Evolutionary conservation across 116 monocot genomes (phyloP).

Genomic region (Dioscorea cayenensis): DNA sequence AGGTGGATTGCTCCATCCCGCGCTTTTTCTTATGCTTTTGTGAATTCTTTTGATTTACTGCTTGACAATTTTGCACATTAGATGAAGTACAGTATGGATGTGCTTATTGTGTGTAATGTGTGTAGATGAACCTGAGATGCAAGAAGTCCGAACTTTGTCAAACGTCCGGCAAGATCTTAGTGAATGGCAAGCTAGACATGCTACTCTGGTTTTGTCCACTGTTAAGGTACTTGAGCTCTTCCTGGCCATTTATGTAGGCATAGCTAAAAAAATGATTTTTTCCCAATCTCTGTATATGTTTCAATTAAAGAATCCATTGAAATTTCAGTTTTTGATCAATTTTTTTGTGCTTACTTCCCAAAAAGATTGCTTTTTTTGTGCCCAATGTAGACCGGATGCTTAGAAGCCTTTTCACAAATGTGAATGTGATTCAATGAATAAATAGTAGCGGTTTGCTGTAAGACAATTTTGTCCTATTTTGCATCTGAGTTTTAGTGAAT

Average conservation of each 20-base stretch:
- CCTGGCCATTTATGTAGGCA: background rate
- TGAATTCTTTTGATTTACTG: background rate
- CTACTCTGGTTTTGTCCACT: slow-evolving; percentile 80
- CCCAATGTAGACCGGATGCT: background rate
- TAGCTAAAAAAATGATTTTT: background rate
- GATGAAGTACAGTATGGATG: background rate
- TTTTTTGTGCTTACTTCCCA: too few relatives aligned
- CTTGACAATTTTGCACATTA: too few relatives aligned
- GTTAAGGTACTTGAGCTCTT: slow-evolving; percentile 51
- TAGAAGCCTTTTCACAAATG: background rate
- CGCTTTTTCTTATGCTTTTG: background rate
- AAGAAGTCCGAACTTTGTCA: slow-evolving; percentile 58
- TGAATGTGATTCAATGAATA: too few relatives aligned
- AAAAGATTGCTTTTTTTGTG: background rate
- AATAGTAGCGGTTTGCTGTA: too few relatives aligned
- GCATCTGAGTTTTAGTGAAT: too few relatives aligned
- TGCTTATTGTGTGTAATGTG: background rate
- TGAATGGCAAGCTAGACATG: slow-evolving; percentile 90
- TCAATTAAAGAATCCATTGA: background rate
- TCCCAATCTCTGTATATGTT: background rate
- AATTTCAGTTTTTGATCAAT: too few relatives aligned
- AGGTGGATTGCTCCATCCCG: slow-evolving; percentile 32
- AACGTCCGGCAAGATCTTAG: slow-evolving; percentile 91
- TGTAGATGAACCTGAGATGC: slow-evolving; percentile 69
- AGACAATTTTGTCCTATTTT: too few relatives aligned